Conservation (phyloP, 306 rosid genomes). For the Erythrophleum fordii region DNA sequence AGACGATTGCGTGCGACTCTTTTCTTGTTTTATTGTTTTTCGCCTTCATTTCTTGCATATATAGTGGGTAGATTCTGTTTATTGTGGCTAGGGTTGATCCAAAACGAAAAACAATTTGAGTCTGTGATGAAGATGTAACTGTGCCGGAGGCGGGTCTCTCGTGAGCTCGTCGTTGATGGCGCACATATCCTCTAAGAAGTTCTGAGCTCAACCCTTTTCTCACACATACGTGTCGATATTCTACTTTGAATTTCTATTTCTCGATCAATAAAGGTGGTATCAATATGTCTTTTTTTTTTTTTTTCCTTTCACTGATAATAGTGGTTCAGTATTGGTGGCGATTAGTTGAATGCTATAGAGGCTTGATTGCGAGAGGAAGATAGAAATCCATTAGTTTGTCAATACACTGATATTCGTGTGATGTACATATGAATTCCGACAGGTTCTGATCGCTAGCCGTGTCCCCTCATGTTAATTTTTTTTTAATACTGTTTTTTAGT, state of each 20-base stretch:
- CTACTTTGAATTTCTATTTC: neutral
- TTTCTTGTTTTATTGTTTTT: neutral
- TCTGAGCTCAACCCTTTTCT: conserved; percentile 63
- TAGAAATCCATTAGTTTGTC: conserved; percentile 72
- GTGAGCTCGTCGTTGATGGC: conserved; percentile 66
- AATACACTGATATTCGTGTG: conserved; percentile 75
- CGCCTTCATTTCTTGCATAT: no score
- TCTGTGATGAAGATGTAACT: conserved; percentile 62
- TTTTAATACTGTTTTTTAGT: neutral
- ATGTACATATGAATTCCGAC: conserved; percentile 86
- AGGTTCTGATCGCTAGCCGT: conserved; percentile 79
- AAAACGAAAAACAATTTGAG: neutral
- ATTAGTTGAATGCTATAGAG: neutral
- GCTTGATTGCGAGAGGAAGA: conserved; percentile 63
- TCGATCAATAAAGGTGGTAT: neutral
- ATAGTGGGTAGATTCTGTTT: neutral
- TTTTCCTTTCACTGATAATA: neutral
- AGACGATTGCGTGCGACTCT: neutral
- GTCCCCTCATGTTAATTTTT: neutral
- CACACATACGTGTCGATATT: neutral
- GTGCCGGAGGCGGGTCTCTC: conserved; percentile 62
- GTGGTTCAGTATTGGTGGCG: neutral
- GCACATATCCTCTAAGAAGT: conserved; percentile 96
- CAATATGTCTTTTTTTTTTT: neutral
- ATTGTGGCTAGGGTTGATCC: neutral